Evolutionary conservation across 768 basidiomycete species (phyloP), one percentile per base, ranked within the genome.

Genomic region (Phanerochaete sordida): DNA sequence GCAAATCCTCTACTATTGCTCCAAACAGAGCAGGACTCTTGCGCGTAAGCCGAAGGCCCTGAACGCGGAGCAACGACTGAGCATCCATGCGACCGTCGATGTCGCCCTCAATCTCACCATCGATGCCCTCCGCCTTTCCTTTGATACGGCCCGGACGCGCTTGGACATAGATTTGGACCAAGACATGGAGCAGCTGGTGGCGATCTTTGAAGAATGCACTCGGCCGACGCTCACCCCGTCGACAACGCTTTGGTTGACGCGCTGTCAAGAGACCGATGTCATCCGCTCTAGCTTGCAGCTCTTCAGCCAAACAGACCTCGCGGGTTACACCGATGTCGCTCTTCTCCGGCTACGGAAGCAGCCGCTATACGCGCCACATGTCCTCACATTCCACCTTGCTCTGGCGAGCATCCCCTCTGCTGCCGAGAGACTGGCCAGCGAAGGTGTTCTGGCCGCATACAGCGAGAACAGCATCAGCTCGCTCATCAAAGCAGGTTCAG

Each of bases 311-410:
- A 81, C 83, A 30, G 88, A 93, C 65, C 74, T 94, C 4, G 81
- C 82, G 31, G 91, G 91, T 15, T 69, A 87, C 15, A 84, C 88
- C 13, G 87, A 91, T 63, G 70, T 90, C 0, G 76, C 84, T 1
- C 73, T 87, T 12, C 79, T 91, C 19, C 76, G 88, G 23, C 68
- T 81, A 0, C 82, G 84, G 47, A 87, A 86, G 57, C 79, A 84
- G 68, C 83, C 90, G 13, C 73, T 90, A 27, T 93, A 93, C 67
- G 79, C 88, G 0, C 85, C 89, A 0, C 88, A 91, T 65, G 77
- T 96, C 58, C 83, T 97, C 56, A 76, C 88, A 30, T 91, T 97
- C 76, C 93, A 96, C 68, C 88, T 94, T 78, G 84, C 91, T 0
- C 74, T 97, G 21, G 91, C 90, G 16, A 84, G 84, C 60, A 81